Evolutionary conservation across 169 alveolate species (phyloP).

Genomic region (Cryptosporidium sp.): DNA sequence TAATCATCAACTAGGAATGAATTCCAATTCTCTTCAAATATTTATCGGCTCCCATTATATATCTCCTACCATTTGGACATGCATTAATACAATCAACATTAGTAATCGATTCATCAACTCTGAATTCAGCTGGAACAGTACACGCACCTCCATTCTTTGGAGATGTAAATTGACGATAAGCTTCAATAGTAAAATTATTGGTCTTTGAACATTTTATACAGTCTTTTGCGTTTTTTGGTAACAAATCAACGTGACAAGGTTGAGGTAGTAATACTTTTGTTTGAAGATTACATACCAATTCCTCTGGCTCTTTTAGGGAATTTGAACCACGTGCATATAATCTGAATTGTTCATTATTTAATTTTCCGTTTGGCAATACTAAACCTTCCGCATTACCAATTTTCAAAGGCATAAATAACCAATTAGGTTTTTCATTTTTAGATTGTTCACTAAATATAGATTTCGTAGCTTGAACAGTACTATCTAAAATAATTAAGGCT

Average conservation of each 20-base stretch:
- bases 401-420: slow-evolving; percentile 63
- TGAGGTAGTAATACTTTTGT: slow-evolving; percentile 37
- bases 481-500: slow-evolving; percentile 47
- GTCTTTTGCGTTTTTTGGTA: slow-evolving; percentile 36
- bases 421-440: slow-evolving; percentile 61
- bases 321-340: slow-evolving; percentile 67
- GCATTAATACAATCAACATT: slow-evolving; percentile 40
- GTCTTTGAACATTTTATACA: slow-evolving; percentile 57
- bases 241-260: slow-evolving; percentile 48
- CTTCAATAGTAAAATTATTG: slow-evolving; percentile 34
- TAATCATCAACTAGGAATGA: not conserved
- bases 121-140: slow-evolving; percentile 32
- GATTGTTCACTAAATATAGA: slow-evolving; percentile 36
- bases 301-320: slow-evolving; percentile 73
- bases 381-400: slow-evolving; percentile 69
- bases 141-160: slow-evolving; percentile 71
- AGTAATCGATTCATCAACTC: slow-evolving; percentile 27
- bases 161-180: slow-evolving; percentile 58
- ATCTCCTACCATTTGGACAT: slow-evolving; percentile 70
- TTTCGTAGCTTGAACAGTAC: slow-evolving; percentile 69
- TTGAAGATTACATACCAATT: slow-evolving; percentile 64
- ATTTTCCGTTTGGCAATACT: slow-evolving; percentile 48
- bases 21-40: slow-evolving; percentile 35
- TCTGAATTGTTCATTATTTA: slow-evolving; percentile 64
- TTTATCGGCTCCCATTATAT: slow-evolving; percentile 51